Evolutionary conservation across 2,329 filamentous ascomycete genomes (phyloP), one percentile per base, ranked within the genome.

Genomic region (Diaporthe humulicola): DNA sequence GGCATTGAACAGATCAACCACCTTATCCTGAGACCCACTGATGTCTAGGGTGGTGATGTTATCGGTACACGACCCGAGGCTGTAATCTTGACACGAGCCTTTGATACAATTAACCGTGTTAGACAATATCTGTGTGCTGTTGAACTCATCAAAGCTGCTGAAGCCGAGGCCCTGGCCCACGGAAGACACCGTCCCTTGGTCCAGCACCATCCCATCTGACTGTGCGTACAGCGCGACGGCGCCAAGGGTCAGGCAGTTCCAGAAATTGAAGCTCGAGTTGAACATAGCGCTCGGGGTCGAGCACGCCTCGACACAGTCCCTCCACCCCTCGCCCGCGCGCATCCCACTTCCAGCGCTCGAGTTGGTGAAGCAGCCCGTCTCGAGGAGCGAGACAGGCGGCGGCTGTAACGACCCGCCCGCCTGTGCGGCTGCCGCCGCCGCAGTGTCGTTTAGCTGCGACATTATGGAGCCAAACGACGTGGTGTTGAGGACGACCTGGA

Each of bases 181-280:
- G 3, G 40, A 28, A 17, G 71, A 19, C 50, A 75, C 38, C n/a
- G 52, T n/a, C 6, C 9, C 36, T n/a, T 45, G 22, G 57, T 75
- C 33, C 38, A 75, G 15, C 14, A 50, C 45, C 64, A 75, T 22
- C 6, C 25, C 50, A 22, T 58, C 28, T 14, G 22, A 30, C 10
- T 36, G 25, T 0, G 69, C 71, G 28, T 73, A 74, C 19, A 52
- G 66, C 22, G 61, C 58, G 56, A 67, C 74, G 33, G 71, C 74
- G 30, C 61, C 74, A 17, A 75, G 50, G 28, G 60, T 71, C 40
- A 75, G 66, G 50, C 74, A 75, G 50, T 74, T 74, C 66, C 71
- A 73, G 28, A 75, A 54, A n/a, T 66, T 75, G 33, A 67, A 75
- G 48, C 74, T 71, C 50, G 74, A 74, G 42, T 73, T 74, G 52